Evolutionary conservation across 805 yeast species (phyloP), one percentile per base, ranked within the genome.

Genomic region (Jamesozyma hellenica): DNA sequence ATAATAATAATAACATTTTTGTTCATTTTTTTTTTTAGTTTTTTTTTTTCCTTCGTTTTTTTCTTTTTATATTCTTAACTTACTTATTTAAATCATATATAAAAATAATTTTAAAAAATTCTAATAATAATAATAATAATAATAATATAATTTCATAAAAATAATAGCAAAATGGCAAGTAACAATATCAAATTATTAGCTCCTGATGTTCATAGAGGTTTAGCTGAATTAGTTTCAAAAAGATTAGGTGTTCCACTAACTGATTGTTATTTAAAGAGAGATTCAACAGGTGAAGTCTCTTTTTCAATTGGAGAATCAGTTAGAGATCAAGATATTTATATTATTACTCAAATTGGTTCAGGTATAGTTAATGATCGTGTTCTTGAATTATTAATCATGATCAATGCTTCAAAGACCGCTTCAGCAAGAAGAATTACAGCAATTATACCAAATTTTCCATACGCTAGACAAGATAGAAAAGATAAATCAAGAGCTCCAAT

Each of bases 391-490:
- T 61, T 83, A 48, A 79, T 82, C 53, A 79, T 82, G 78, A 80
- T 83, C 46, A 79, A 80, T 53, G 90, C 92, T 14, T 83, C 90
- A 60, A 78, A 79, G 52, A 79, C 82, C 2, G 92, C 92, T 9
- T 77, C 85, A 39, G 92, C 90, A 15, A 72, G 92, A 57, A 72
- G 86, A 57, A 79, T 83, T 56, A 82, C 90, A 2, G 92, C 84
- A 6, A 83, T 83, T 14, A 72, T 83, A 47, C 92, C 94, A 39
- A 82, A 77, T 57, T 83, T 81, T 61, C 88, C 88, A 10, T 83
- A 83, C 51, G 92, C 92, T n/a, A 75, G 94, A 66, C 94, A 83
- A 60, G 94, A 83, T 58, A 72, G 85, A 58, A 83, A 83, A 63
- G 94, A 83, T 58, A 83, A 83, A 56, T 74, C 82, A 39, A 71